Base-by-base conservation (phyloP, 2,329 filamentous ascomycete species). In the Penicillium brasilianum region DNA sequence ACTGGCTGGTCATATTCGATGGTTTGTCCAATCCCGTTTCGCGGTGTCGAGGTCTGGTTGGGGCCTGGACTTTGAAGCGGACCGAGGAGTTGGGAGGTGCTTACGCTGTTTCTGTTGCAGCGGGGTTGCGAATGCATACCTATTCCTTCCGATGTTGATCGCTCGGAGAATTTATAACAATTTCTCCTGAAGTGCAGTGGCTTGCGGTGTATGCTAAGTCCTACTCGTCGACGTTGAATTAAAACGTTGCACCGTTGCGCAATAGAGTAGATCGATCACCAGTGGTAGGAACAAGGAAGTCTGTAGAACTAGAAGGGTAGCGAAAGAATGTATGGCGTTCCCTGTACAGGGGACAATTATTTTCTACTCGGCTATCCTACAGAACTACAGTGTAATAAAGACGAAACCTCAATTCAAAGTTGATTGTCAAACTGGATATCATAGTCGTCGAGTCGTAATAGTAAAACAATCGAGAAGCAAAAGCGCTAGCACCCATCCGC, bases 341-440 rank as follows among this genome's bases (percentile, higher is more conserved):
- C n/a, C n/a, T n/a, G n/a, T n/a, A n/a, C n/a, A n/a, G n/a, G n/a
- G n/a, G n/a, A n/a, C n/a, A n/a, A n/a, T n/a, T n/a, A n/a, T n/a
- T n/a, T n/a, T n/a, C n/a, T n/a, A n/a, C n/a, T n/a, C n/a, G n/a
- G n/a, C n/a, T n/a, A n/a, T n/a, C 16, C 2, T 13, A 4, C 22
- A 18, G n/a, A 18, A 18, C 30, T 22, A 50, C 48, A 34, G 32
- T 2, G 4, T 34, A 34, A 34, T 9, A 34, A 4, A 2, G 32
- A 9, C 1, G n/a, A n/a, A n/a, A n/a, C n/a, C n/a, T n/a, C n/a
- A n/a, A n/a, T n/a, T n/a, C n/a, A n/a, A n/a, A n/a, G n/a, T n/a
- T n/a, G n/a, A n/a, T 28, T 52, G 36, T 65, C 52, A 60, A 66
- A 63, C 65, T 60, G 63, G 65, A 66, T 66, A 66, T 66, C 65